Evolutionary conservation across 306 rosid species (phyloP).

Genomic region (Vigna reflexopilosa): DNA sequence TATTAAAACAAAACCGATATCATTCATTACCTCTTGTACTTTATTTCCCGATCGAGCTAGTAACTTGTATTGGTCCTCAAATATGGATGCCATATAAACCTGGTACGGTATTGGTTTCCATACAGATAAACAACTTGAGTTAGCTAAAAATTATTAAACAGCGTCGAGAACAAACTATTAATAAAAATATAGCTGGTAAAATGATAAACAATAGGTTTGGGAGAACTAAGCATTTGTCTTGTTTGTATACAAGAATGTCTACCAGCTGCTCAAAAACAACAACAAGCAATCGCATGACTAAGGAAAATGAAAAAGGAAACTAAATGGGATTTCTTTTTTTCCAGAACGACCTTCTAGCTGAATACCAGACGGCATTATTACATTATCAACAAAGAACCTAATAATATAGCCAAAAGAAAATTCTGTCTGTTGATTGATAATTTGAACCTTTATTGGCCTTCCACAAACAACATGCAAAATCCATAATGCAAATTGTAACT

Average conservation of each 20-base stretch:
- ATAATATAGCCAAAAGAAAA: background rate
- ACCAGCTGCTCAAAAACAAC: conserved; percentile 24
- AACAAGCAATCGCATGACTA: background rate
- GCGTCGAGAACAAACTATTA: background rate
- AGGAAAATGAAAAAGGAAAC: conserved; percentile 12
- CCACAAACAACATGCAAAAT: conserved; percentile 17
- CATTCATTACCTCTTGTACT: conserved; percentile 86
- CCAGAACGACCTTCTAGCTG: conserved; percentile 24
- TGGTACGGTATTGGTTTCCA: conserved; percentile 44
- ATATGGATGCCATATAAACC: conserved; percentile 97
- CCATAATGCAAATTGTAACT: conserved; percentile 27
- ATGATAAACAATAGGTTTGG: conserved; percentile 24
- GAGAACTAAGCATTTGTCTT: conserved; percentile 7
- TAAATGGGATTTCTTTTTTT: background rate
- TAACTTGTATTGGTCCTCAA: conserved; percentile 90
- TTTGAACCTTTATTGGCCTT: conserved; percentile 5
- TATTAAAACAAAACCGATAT: conserved; percentile 20
- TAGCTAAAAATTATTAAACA: conserved; percentile 29
- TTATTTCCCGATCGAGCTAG: conserved; percentile 89
- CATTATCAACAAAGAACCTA: background rate
- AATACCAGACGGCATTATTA: background rate
- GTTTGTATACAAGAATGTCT: conserved; percentile 17
- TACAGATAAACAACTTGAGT: conserved; percentile 38
- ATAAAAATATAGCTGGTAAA: conserved; percentile 3
- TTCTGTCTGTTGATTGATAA: background rate